phyloP scores from a whole-genome alignment of 2,329 filamentous ascomycete genomes.

The Nothophaeocryptopus gaeumannii region DNA sequence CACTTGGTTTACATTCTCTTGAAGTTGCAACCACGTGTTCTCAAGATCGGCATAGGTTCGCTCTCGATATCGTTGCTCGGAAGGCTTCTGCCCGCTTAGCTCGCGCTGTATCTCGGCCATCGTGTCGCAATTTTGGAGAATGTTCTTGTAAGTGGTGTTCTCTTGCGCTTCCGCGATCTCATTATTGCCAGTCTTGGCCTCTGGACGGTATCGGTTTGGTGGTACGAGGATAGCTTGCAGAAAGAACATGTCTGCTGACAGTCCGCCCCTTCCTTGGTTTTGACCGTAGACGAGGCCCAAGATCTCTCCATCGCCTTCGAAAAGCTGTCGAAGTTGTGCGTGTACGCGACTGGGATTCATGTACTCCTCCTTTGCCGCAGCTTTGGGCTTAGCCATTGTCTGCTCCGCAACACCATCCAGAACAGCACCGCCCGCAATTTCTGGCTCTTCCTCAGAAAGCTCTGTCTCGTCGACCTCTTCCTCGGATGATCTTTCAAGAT shows the following conservation, averaged over 20 bases:
- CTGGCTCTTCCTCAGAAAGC: constrained; percentile 38
- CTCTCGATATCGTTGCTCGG: constrained; percentile 46
- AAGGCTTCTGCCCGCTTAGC: constrained; percentile 44
- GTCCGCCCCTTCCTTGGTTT: constrained; percentile 15
- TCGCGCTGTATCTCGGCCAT: constrained; percentile 73
- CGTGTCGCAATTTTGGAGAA: constrained; percentile 70
- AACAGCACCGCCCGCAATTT: constrained; percentile 48
- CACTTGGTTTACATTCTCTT: constrained; percentile 87
- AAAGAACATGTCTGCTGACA: constrained; percentile 79
- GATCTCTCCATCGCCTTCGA: constrained; percentile 82
- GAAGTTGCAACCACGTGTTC: constrained; percentile 76
- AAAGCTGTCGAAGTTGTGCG: constrained; percentile 73
- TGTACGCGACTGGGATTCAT: constrained; percentile 80
- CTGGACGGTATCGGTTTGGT: constrained; percentile 86
- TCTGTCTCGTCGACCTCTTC: constrained; percentile 39
- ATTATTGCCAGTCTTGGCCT: constrained; percentile 74
- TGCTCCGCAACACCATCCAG: constrained; percentile 47
- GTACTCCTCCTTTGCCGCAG: constrained; percentile 61
- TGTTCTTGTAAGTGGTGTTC: constrained; percentile 82
- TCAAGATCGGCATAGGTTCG: constrained; percentile 74
- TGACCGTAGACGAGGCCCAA: constrained; percentile 71
- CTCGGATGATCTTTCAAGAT: constrained; percentile 55
- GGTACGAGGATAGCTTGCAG: constrained; percentile 81
- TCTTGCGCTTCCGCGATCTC: constrained; percentile 85
- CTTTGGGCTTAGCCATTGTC: constrained; percentile 39